Evolutionary conservation across 306 rosid genomes (phyloP).

Genomic region (Amphicarpaea edgeworthii): DNA sequence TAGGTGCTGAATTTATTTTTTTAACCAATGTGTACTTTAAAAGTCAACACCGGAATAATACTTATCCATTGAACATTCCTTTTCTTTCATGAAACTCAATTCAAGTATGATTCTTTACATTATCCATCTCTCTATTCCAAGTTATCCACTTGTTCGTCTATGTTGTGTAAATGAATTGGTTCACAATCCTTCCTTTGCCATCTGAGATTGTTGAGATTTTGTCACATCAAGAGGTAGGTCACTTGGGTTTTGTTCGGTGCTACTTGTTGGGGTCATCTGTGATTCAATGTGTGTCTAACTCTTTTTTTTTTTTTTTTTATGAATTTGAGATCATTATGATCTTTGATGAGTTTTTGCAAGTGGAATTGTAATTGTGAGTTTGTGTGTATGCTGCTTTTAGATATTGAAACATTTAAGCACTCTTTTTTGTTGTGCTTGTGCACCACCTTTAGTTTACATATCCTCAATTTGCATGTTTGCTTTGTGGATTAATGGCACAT

Average conservation of each 20-base stretch:
- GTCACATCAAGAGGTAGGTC: slow-evolving; percentile 39
- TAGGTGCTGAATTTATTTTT: no score
- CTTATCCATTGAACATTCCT: no score
- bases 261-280: slow-evolving; percentile 15
- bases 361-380: slow-evolving; percentile 2
- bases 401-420: slow-evolving; percentile 10
- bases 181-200: slow-evolving; percentile 37
- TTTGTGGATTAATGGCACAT: neutral
- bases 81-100: no score
- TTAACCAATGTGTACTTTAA: no score
- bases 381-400: slow-evolving; percentile 17
- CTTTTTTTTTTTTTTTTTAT: slow-evolving; percentile 22
- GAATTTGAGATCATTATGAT: slow-evolving; percentile 10
- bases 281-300: neutral
- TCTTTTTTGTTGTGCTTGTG: neutral
- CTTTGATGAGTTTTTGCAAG: slow-evolving; percentile 3
- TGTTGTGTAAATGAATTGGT: slow-evolving; percentile 45
- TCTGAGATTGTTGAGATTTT: slow-evolving; percentile 47
- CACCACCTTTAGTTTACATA: neutral
- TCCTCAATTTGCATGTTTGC: slow-evolving; percentile 30
- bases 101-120: no score
- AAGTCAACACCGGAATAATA: no score
- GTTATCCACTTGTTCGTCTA: slow-evolving; percentile 11
- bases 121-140: neutral
- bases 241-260: slow-evolving; percentile 29